Evolutionary conservation across 2,329 filamentous ascomycete species (phyloP).

Genomic region (Colletotrichum chlorophyti): DNA sequence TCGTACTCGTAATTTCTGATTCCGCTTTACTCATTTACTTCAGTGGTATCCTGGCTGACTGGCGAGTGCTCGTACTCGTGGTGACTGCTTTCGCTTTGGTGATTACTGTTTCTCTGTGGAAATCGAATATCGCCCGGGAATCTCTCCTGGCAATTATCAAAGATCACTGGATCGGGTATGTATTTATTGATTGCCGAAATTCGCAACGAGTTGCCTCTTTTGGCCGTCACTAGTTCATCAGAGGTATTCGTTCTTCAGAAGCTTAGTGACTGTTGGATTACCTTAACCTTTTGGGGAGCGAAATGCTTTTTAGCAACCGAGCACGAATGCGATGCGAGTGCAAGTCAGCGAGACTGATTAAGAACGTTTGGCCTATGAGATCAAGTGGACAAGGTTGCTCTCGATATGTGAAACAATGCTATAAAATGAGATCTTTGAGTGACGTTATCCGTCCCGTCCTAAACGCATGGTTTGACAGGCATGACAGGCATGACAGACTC

Average conservation of each 20-base stretch:
- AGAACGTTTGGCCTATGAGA: background rate
- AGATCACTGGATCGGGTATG: background rate
- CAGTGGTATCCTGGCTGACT: background rate
- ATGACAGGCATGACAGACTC: too few species aligned
- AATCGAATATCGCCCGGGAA: background rate
- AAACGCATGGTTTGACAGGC: background rate
- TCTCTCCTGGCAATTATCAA: background rate
- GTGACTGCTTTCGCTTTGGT: background rate
- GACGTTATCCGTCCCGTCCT: background rate
- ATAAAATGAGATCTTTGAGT: background rate
- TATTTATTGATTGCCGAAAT: background rate
- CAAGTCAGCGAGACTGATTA: background rate
- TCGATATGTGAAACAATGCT: conserved; percentile 5
- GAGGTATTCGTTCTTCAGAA: background rate
- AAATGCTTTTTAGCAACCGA: background rate
- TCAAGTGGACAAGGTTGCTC: background rate
- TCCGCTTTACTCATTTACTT: background rate
- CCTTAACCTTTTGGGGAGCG: background rate
- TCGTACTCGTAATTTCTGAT: background rate
- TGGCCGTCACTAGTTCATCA: background rate
- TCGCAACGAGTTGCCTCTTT: background rate
- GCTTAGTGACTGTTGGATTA: background rate
- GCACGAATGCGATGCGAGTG: background rate
- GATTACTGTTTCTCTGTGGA: background rate
- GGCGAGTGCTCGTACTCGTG: background rate